phyloP scores from a whole-genome alignment of 2,329 filamentous ascomycete genomes.

The Plectosphaerella cucumerina region DNA sequence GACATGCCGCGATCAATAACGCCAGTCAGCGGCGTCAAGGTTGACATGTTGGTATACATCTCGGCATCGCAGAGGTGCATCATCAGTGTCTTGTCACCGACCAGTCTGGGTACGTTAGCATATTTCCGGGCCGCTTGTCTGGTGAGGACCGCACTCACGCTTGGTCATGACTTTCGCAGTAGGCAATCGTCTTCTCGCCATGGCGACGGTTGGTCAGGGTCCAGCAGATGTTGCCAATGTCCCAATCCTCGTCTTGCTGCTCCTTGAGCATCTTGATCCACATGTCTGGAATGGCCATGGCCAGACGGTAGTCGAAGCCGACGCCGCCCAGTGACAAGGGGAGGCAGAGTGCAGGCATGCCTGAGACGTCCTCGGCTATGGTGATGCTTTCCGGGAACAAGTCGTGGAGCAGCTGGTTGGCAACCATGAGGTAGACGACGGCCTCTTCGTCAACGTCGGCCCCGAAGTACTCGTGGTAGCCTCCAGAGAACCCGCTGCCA shows the following conservation, averaged over 20 bases:
- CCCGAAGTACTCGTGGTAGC: constrained; percentile 98
- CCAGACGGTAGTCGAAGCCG: constrained; percentile 94
- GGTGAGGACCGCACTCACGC: constrained; percentile 58
- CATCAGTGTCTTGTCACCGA: constrained; percentile 94
- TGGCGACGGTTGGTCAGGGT: constrained; percentile 90
- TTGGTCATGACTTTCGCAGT: constrained; percentile 96
- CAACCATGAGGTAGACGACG: constrained; percentile 90
- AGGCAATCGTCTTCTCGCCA: constrained; percentile 97
- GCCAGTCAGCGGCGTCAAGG: constrained; percentile 74
- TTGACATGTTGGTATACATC: constrained; percentile 97
- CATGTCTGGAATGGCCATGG: constrained; percentile 97
- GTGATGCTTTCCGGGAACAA: constrained; percentile 86
- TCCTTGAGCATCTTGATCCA: constrained; percentile 99
- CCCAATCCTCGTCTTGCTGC: constrained; percentile 85
- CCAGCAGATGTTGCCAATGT: constrained; percentile 78
- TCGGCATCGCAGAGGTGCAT: constrained; percentile 98
- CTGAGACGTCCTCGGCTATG: constrained; percentile 94
- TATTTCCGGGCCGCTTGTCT: background rate
- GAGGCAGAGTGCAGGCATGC: constrained; percentile 95
- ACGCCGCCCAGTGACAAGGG: constrained; percentile 82
- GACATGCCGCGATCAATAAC: constrained; percentile 87
- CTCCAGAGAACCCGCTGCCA: constrained; percentile 83
- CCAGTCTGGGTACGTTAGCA: constrained; percentile 54
- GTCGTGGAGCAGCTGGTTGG: constrained; percentile 92
- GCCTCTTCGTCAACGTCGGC: constrained; percentile 86